Evolutionary conservation across 306 rosid species (phyloP).

Genomic region (Cyamopsis tetragonoloba): DNA sequence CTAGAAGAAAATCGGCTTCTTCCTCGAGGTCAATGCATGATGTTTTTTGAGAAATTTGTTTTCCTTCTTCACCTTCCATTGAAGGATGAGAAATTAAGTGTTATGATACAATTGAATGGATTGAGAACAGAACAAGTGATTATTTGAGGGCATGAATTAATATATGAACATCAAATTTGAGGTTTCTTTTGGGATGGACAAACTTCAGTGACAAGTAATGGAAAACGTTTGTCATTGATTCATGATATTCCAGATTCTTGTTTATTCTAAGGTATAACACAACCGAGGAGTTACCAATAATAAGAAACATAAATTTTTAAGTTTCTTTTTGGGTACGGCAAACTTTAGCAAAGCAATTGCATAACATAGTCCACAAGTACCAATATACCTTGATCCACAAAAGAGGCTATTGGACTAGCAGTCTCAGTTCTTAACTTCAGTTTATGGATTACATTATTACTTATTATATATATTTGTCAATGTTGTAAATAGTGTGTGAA

Average conservation of each 20-base stretch:
- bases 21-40: conserved; percentile 54
- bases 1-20: conserved; percentile 50
- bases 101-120: conserved; percentile 1
- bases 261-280: conserved; percentile 23
- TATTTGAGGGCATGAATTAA: conserved; percentile 33
- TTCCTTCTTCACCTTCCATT: conserved; percentile 50
- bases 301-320: conserved; percentile 2
- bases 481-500: too few species aligned
- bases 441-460: background rate
- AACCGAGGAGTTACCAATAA: background rate
- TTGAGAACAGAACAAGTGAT: conserved; percentile 15
- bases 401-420: conserved; percentile 22
- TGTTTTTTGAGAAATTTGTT: conserved; percentile 48
- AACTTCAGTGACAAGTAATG: conserved; percentile 61
- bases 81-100: conserved; percentile 7
- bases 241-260: conserved; percentile 56
- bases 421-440: background rate
- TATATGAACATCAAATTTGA: background rate
- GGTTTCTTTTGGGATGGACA: conserved; percentile 38
- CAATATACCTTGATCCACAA: conserved; percentile 37
- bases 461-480: background rate
- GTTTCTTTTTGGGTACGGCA: conserved; percentile 35
- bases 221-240: conserved; percentile 38
- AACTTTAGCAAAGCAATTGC: conserved; percentile 35
- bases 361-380: conserved; percentile 31